A percentile compares a stretch with the other conserved stretches of the same genome.
Conservation (phyloP, 345 rosid species). For the Moringa oleifera region DNA sequence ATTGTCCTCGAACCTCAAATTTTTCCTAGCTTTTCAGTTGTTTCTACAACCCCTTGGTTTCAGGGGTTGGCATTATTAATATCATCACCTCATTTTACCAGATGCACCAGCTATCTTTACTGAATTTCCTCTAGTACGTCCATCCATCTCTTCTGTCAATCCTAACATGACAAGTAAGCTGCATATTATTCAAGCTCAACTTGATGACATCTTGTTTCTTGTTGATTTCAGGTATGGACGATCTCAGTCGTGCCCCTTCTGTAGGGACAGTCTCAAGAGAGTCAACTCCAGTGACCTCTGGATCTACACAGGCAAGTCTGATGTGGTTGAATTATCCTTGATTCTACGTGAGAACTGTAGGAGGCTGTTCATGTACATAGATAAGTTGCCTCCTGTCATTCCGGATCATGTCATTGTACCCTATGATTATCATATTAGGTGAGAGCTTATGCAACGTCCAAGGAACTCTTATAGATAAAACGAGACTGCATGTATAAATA, state of each 20-base stretch:
- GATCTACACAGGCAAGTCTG: slow-evolving; percentile 47
- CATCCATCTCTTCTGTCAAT: background rate
- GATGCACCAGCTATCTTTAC: background rate
- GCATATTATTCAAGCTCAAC: no score
- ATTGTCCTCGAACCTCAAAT: no score
- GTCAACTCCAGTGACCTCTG: slow-evolving; percentile 62
- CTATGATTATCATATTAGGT: slow-evolving; percentile 41
- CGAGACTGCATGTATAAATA: slow-evolving; percentile 1
- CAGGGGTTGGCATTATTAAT: background rate
- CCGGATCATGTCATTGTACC: slow-evolving; percentile 44
- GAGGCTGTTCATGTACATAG: slow-evolving; percentile 60
- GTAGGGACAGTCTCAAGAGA: slow-evolving; percentile 59
- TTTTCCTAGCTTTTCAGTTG: no score
- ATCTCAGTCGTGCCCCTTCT: slow-evolving; percentile 81
- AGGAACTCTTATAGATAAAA: slow-evolving; percentile 8
- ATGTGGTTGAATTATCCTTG: slow-evolving; percentile 33
- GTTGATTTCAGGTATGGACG: slow-evolving; percentile 43
- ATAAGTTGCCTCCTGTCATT: slow-evolving; percentile 58
- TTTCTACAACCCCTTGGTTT: no score
- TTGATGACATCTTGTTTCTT: slow-evolving; percentile 7
- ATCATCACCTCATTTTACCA: background rate
- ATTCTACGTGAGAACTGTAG: slow-evolving; percentile 42
- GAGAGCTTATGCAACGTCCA: slow-evolving; percentile 15
- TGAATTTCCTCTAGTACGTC: background rate
- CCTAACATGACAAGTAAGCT: background rate